Percentiles rank a stretch among this genome's conserved stretches.
Evolutionary conservation across 73 alveolate species (phyloP).

Genomic region (Blepharisma japonicum): DNA sequence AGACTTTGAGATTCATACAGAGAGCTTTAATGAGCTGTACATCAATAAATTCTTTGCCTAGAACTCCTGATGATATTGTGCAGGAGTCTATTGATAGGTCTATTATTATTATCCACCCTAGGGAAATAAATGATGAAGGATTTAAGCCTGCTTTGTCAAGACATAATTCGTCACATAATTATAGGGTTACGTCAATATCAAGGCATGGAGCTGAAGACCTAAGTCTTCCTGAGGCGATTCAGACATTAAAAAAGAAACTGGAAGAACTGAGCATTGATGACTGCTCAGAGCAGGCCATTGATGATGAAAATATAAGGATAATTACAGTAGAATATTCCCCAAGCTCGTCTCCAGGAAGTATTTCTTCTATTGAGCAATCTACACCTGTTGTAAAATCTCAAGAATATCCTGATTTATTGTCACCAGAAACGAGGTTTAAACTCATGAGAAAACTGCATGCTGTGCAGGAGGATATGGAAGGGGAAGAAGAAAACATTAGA

Average conservation of each 20-base stretch:
- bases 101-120: slow-evolving; percentile 8
- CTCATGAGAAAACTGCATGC: slow-evolving; percentile 15
- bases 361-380: background rate
- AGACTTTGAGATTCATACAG: background rate
- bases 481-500: slow-evolving; percentile 15
- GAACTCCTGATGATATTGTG: slow-evolving; percentile 6
- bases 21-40: background rate
- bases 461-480: slow-evolving; percentile 25
- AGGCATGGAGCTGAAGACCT: slow-evolving; percentile 11
- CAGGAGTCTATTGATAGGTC: slow-evolving; percentile 4
- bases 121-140: background rate
- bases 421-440: background rate
- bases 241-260: background rate
- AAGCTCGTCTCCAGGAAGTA: background rate
- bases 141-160: no score
- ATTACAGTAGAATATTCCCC: background rate
- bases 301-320: slow-evolving; percentile 16
- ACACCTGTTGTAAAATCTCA: background rate
- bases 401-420: slow-evolving; percentile 7
- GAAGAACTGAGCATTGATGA: slow-evolving; percentile 24
- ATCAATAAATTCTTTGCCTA: background rate
- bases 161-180: no score
- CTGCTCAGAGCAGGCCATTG: slow-evolving; percentile 2
- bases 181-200: no score
- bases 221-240: background rate